These are phyloP conservation scores for Tetradesmus obliquus DNA, from an alignment of 139 green algal genomes.

Conservation along the genomic window DNA sequence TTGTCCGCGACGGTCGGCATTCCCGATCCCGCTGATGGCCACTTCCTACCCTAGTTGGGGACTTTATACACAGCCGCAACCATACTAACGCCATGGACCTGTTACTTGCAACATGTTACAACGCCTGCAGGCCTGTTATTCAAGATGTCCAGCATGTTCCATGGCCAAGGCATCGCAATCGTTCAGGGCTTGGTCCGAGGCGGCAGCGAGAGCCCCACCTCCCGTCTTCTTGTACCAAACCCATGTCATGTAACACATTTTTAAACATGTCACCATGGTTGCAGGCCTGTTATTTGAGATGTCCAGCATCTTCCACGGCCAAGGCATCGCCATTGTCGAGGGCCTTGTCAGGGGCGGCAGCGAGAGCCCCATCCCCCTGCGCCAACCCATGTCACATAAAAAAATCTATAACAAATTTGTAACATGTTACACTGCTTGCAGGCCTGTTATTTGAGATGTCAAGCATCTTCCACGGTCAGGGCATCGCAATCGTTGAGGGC, in stretches of 20 bases:
- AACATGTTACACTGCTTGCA: background rate
- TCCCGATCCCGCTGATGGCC: too few species aligned
- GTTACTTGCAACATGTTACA: background rate
- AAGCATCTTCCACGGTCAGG: conserved; percentile 14
- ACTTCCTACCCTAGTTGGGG: too few species aligned
- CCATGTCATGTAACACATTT: background rate
- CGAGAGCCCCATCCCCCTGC: background rate
- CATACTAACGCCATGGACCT: too few species aligned
- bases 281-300: conserved; percentile 34
- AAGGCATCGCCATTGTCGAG: conserved; percentile 15
- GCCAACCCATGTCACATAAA: background rate
- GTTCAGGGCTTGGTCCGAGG: background rate
- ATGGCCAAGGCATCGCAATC: conserved; percentile 9
- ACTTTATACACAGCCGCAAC: too few species aligned
- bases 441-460: conserved; percentile 26
- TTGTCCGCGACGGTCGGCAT: too few species aligned
- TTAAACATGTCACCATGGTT: background rate
- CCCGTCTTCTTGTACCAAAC: background rate
- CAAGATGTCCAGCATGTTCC: conserved; percentile 4
- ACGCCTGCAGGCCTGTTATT: conserved; percentile 15
- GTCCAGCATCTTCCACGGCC: conserved; percentile 16
- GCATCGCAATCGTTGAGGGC: background rate
- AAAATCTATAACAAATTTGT: background rate
- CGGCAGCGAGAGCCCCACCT: background rate
- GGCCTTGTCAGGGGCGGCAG: conserved; percentile 2